phyloP scores from a whole-genome alignment of 345 rosid genomes.

The Arabis alpina region DNA sequence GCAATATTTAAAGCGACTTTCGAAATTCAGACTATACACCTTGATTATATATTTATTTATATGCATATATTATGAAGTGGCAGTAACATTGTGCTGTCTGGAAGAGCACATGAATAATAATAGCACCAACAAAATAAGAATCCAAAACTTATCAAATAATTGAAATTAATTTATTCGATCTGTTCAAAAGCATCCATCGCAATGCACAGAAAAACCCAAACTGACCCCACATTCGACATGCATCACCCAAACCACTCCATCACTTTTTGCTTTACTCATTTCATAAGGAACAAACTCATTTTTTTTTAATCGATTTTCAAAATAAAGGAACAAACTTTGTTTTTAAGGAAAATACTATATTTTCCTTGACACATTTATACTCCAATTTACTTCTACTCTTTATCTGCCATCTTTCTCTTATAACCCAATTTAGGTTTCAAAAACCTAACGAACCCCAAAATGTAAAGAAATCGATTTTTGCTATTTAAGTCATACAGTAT shows the following conservation, averaged over 20 bases:
- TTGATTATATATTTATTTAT: background rate
- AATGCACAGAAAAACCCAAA: slow-evolving; percentile 20
- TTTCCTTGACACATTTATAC: slow-evolving; percentile 22
- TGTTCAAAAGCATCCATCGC: slow-evolving; percentile 43
- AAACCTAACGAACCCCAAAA: too few relatives aligned
- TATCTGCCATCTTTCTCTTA: background rate
- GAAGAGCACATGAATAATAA: slow-evolving; percentile 43
- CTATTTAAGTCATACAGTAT: too few relatives aligned
- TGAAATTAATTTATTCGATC: slow-evolving; percentile 35
- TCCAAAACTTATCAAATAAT: slow-evolving; percentile 39
- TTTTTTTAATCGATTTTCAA: background rate
- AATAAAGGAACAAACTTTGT: slow-evolving; percentile 30
- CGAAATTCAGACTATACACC: background rate
- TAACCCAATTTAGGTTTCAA: too few relatives aligned
- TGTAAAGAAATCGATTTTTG: too few relatives aligned
- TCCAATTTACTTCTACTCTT: background rate
- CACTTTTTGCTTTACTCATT: slow-evolving; percentile 31
- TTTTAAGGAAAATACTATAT: slow-evolving; percentile 22
- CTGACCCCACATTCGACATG: slow-evolving; percentile 35
- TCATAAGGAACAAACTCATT: slow-evolving; percentile 30
- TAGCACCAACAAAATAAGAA: slow-evolving; percentile 34
- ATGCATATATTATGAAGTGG: slow-evolving; percentile 6
- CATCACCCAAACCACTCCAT: slow-evolving; percentile 38
- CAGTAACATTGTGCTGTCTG: slow-evolving; percentile 36
- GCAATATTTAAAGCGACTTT: background rate